Evolutionary conservation across 2,329 filamentous ascomycete species (phyloP), one percentile per base, ranked within the genome.

Genomic region (Graphilbum ipis-grandicollis): DNA sequence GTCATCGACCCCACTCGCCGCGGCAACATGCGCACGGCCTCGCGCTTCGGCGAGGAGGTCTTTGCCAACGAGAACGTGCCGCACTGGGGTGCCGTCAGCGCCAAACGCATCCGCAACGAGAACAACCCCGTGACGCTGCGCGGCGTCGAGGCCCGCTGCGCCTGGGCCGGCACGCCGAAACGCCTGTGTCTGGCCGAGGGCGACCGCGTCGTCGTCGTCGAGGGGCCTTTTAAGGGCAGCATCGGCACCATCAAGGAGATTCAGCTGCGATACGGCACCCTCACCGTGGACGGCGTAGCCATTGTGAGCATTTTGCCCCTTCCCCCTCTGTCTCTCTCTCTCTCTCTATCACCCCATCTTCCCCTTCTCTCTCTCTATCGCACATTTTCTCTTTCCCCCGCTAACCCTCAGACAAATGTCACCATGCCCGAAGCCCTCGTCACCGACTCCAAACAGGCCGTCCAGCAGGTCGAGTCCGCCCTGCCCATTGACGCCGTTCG

Each of bases 121-220:
- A 19, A 19, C 10, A 30, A 31, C 15, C 36, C 38, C 3, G 22
- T 51, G 55, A 45, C 36, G 31, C 13, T 13, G 15, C 31, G 38
- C 21, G 46, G 65, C 37, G 41, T 57, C 21, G 53, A 57, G 39
- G 53, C 58, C 44, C 56, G 67, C 30, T 63, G 59, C 43, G 62
- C 56, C 22, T 75, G 70, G 70, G 65, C 66, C n/a, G 67, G 70
- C 32, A 65, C 63, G 26, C 45, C 56, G 23, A 60, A 61, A 46
- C 66, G 66, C 53, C 62, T 81, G 42, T 78, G 74, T 45, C 60
- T 86, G 40, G 68, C 65, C 19, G 51, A 58, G 4, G 75, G 76
- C 7, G 90, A 96, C 56, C 71, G 90, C 41, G 85, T 94, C 23
- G 81, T 88, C 37, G 60, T 96, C 40, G 59, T 84, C 37, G 72